Percentiles rank a stretch among this genome's conserved stretches.
Evolutionary conservation across 2,329 filamentous ascomycete genomes (phyloP).

Genomic region (Aspergillus fijiensis): DNA sequence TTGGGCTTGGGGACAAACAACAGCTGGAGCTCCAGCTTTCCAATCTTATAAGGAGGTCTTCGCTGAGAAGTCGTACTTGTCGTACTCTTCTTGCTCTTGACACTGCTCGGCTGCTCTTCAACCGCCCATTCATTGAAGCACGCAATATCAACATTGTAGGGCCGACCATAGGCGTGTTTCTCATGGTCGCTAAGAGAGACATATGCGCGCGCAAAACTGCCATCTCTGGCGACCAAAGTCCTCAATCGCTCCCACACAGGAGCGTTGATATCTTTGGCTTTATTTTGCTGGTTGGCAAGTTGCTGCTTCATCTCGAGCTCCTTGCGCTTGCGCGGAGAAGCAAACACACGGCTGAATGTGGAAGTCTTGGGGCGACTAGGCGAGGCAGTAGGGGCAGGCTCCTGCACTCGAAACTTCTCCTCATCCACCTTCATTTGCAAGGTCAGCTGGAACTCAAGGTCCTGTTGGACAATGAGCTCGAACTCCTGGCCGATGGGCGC

Average conservation of each 20-base stretch:
- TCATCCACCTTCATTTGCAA: conserved; percentile 92
- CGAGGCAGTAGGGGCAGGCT: conserved; percentile 44
- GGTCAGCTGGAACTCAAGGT: conserved; percentile 97
- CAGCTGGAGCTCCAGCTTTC: conserved; percentile 89
- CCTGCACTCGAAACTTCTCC: conserved; percentile 59
- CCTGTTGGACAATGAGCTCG: conserved; percentile 92
- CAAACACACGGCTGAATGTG: conserved; percentile 87
- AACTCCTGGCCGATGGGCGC: conserved; percentile 98
- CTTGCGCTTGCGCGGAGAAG: conserved; percentile 94
- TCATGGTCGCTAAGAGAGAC: conserved; percentile 94
- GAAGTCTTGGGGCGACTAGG: conserved; percentile 77
- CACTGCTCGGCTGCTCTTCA: conserved; percentile 79
- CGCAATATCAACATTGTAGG: conserved; percentile 81
- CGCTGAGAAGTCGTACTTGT: conserved; percentile 58
- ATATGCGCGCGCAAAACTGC: conserved; percentile 91
- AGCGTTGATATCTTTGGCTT: conserved; percentile 58
- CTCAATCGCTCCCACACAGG: conserved; percentile 78
- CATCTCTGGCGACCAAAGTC: conserved; percentile 82
- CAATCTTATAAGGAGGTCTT: conserved; percentile 91
- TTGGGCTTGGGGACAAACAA: conserved; percentile 93
- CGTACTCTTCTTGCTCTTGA: conserved; percentile 87
- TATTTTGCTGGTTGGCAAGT: conserved; percentile 77
- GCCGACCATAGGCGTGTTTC: conserved; percentile 79
- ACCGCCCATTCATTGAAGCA: conserved; percentile 99
- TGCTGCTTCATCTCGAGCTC: conserved; percentile 83